Percentiles rank a stretch among this genome's conserved stretches.
Conservation (phyloP, 2,329 filamentous ascomycete genomes). For the Scedosporium aurantiacum region DNA sequence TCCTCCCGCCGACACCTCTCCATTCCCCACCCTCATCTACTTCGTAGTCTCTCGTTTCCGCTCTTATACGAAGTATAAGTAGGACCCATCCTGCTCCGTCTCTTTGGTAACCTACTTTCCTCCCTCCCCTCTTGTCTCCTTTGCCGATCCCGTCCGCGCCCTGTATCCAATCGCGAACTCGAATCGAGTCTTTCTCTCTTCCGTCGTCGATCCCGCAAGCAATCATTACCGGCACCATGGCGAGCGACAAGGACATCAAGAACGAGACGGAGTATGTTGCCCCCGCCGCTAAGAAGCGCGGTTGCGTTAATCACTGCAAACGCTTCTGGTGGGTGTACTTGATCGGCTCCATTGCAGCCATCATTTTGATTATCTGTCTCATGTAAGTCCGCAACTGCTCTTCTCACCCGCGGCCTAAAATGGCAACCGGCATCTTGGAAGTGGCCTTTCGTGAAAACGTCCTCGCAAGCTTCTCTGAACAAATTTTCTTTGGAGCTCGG, state of each 20-base stretch:
- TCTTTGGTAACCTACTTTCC: neutral
- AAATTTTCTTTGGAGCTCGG: no score
- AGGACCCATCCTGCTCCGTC: neutral
- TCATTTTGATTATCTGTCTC: slow-evolving; percentile 44
- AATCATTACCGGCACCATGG: slow-evolving; percentile 18
- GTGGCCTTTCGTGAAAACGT: neutral
- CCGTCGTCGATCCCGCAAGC: neutral
- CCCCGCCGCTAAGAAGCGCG: slow-evolving; percentile 24
- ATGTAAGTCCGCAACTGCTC: slow-evolving; percentile 34
- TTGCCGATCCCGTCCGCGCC: neutral
- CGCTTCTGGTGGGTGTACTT: slow-evolving; percentile 53
- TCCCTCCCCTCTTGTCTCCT: neutral
- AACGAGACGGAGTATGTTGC: slow-evolving; percentile 23
- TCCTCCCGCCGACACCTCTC: neutral
- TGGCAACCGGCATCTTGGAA: neutral
- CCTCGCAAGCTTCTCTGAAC: no score
- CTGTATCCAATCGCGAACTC: neutral
- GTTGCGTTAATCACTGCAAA: slow-evolving; percentile 35
- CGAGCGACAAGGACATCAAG: slow-evolving; percentile 23
- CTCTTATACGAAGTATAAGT: neutral
- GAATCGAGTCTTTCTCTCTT: neutral
- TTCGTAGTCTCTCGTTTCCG: neutral
- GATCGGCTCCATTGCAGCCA: slow-evolving; percentile 35
- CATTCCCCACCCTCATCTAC: no score
- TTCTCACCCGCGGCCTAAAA: neutral